Conservation (phyloP, 768 basidiomycete species). For the Astraeus odoratus region DNA sequence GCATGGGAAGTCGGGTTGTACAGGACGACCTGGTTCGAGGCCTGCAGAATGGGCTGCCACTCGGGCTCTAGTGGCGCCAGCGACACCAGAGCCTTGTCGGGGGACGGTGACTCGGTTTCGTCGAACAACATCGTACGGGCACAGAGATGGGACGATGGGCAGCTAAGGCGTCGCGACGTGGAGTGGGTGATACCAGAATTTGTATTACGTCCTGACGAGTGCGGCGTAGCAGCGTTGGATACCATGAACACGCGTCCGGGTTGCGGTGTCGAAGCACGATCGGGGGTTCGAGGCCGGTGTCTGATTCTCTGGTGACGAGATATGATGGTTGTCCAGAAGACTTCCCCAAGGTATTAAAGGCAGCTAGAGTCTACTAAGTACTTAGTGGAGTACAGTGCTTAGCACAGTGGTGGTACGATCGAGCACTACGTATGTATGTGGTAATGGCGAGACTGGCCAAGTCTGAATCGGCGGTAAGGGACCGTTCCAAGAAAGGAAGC, state of each 20-base stretch:
- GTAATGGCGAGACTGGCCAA: background rate
- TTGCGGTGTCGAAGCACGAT: too few relatives aligned
- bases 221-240: too few relatives aligned
- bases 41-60: slow-evolving; percentile 78
- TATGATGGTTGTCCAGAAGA: too few relatives aligned
- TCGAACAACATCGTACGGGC: slow-evolving; percentile 21
- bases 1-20: slow-evolving; percentile 86
- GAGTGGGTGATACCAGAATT: background rate
- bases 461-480: too few relatives aligned
- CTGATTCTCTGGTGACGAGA: too few relatives aligned
- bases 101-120: slow-evolving; percentile 26
- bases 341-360: too few relatives aligned
- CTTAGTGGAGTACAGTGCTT: too few relatives aligned
- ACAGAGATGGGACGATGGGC: background rate
- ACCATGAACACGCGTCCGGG: too few relatives aligned
- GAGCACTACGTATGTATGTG: background rate
- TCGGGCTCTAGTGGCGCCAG: slow-evolving; percentile 25
- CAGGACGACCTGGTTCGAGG: slow-evolving; percentile 80
- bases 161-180: background rate
- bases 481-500: too few relatives aligned
- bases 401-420: too few relatives aligned
- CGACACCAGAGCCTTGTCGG: slow-evolving; percentile 24
- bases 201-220: slow-evolving; percentile 1
- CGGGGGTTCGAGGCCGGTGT: too few relatives aligned
- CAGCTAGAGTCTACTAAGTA: too few relatives aligned